Evolutionary conservation across 345 rosid species (phyloP).

Genomic region (Sapria himalayana): DNA sequence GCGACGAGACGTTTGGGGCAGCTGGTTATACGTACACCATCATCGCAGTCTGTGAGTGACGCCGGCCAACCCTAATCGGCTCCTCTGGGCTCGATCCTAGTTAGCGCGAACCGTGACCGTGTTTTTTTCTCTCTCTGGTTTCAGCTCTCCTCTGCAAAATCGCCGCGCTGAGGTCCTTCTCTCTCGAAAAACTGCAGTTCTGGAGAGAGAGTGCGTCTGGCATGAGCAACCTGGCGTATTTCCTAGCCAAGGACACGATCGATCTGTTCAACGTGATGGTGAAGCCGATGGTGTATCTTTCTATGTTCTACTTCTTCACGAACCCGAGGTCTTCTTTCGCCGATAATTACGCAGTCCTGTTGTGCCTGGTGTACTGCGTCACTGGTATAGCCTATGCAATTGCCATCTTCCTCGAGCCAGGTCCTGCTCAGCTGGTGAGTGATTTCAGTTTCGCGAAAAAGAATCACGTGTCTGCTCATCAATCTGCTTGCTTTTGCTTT

Average conservation of each 20-base stretch:
- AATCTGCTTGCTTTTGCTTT: neutral
- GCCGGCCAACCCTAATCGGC: constrained; percentile 2
- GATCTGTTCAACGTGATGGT: constrained; percentile 62
- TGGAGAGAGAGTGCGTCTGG: constrained; percentile 95
- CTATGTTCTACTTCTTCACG: constrained; percentile 81
- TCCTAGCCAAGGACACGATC: constrained; percentile 78
- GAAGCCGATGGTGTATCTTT: constrained; percentile 77
- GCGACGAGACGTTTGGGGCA: constrained; percentile 60
- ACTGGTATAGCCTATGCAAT: constrained; percentile 76
- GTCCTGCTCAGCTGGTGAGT: constrained; percentile 90
- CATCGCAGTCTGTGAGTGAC: constrained; percentile 94
- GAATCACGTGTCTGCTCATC: neutral
- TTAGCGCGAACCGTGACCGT: no score
- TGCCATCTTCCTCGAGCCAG: constrained; percentile 65
- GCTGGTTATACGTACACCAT: constrained; percentile 55
- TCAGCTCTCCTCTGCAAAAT: constrained; percentile 88
- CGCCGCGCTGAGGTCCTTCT: constrained; percentile 74
- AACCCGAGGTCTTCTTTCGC: constrained; percentile 68
- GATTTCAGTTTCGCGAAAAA: neutral
- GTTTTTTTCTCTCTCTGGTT: constrained; percentile 8
- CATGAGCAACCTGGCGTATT: constrained; percentile 80
- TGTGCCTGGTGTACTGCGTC: constrained; percentile 82
- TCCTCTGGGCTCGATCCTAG: neutral
- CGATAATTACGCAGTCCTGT: constrained; percentile 60
- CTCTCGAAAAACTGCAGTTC: constrained; percentile 71